Conservation (phyloP, 768 basidiomycete genomes). For the Tulasnella sp. region DNA sequence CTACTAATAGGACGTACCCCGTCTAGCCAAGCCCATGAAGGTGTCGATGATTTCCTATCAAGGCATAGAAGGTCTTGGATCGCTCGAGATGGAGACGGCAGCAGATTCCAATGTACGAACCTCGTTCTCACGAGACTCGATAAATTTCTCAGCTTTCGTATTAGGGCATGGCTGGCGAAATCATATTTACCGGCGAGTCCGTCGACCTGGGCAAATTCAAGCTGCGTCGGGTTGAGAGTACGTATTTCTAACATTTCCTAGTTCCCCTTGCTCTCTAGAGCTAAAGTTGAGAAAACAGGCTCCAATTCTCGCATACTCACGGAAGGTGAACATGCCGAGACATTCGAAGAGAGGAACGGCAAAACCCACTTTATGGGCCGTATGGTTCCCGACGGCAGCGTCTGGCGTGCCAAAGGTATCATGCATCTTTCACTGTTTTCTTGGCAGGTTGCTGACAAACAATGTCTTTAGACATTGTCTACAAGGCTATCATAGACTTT, state of each 20-base stretch:
- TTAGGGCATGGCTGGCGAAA: constrained; percentile 57
- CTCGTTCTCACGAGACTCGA: neutral
- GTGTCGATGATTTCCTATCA: constrained; percentile 82
- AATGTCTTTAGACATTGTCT: constrained; percentile 51
- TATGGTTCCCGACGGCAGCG: constrained; percentile 52
- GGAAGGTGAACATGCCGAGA: constrained; percentile 52
- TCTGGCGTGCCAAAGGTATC: constrained; percentile 84
- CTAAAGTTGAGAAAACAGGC: constrained; percentile 35
- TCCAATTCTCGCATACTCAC: constrained; percentile 53
- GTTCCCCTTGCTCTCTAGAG: neutral
- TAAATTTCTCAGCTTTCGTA: neutral
- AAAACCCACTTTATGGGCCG: constrained; percentile 69
- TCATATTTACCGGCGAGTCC: constrained; percentile 68
- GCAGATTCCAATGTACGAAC: constrained; percentile 64
- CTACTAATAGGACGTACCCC: neutral
- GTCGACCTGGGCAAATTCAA: constrained; percentile 79
- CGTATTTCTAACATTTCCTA: constrained; percentile 23
- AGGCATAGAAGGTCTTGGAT: constrained; percentile 83
- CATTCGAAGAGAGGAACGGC: constrained; percentile 58
- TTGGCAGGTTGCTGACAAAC: neutral
- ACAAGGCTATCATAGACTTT: constrained; percentile 55
- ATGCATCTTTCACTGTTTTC: neutral
- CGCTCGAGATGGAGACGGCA: constrained; percentile 71
- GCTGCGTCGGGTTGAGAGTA: constrained; percentile 75
- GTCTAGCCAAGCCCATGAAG: constrained; percentile 46